Evolutionary conservation across 1,139 yeast species (phyloP).

Genomic region (Kazachstania sp.): DNA sequence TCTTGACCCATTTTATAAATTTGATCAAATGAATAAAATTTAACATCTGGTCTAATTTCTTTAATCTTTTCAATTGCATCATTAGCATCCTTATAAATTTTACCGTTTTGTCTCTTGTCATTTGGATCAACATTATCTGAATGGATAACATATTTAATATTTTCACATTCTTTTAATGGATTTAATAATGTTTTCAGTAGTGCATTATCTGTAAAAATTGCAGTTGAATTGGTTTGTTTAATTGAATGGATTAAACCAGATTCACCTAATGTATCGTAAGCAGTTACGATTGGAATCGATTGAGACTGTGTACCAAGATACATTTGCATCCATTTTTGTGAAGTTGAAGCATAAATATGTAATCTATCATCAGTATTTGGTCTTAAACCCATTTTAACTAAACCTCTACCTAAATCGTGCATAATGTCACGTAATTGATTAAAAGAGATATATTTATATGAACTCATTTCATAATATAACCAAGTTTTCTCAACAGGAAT

Average conservation of each 20-base stretch:
- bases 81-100: constrained; percentile 45
- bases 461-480: constrained; percentile 71
- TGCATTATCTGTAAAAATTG: constrained; percentile 73
- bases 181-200: constrained; percentile 56
- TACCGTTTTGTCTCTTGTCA: constrained; percentile 60
- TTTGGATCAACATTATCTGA: constrained; percentile 49
- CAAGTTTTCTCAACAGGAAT: constrained; percentile 72
- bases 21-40: constrained; percentile 58
- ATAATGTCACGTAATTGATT: constrained; percentile 46
- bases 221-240: constrained; percentile 68
- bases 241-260: constrained; percentile 83
- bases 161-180: constrained; percentile 59
- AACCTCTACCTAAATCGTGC: constrained; percentile 62
- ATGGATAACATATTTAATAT: constrained; percentile 64
- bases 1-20: constrained; percentile 55
- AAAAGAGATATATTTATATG: constrained; percentile 59
- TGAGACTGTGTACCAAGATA: constrained; percentile 73
- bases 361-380: constrained; percentile 56
- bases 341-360: constrained; percentile 80
- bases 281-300: constrained; percentile 83
- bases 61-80: constrained; percentile 50
- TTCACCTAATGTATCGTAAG: constrained; percentile 94
- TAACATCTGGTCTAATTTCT: constrained; percentile 64
- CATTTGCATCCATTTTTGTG: constrained; percentile 84
- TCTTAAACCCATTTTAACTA: constrained; percentile 60